Evolutionary conservation across 768 basidiomycete species (phyloP).

Genomic region (Pulveroboletus sp.): DNA sequence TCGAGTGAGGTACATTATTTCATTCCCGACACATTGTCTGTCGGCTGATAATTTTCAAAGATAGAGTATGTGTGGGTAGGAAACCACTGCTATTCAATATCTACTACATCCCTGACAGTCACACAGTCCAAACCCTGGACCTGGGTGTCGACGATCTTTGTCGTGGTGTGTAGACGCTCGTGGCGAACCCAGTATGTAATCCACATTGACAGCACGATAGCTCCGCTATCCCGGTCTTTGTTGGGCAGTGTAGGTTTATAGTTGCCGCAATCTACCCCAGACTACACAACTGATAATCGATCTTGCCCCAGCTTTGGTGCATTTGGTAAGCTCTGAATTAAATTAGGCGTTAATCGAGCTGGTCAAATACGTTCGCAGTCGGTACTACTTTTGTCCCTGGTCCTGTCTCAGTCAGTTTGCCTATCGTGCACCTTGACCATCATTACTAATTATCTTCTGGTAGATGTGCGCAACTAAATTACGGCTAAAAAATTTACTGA

Average conservation of each 20-base stretch:
- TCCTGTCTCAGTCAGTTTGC: neutral
- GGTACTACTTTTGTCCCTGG: neutral
- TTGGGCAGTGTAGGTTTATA: neutral
- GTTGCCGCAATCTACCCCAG: neutral
- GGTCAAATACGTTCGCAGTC: neutral
- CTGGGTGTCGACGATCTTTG: neutral
- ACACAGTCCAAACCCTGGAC: neutral
- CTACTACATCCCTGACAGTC: neutral
- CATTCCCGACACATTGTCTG: neutral
- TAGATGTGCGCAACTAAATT: neutral
- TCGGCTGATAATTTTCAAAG: neutral
- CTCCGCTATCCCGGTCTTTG: neutral
- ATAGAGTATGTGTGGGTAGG: neutral
- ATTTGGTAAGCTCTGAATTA: neutral
- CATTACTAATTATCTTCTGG: neutral
- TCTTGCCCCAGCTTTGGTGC: neutral
- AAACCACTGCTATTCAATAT: neutral
- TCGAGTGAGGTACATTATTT: neutral
- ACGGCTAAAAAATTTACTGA: neutral
- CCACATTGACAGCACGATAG: neutral
- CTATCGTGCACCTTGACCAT: neutral
- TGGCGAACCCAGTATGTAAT: neutral
- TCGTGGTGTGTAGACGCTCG: neutral
- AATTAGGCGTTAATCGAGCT: neutral
- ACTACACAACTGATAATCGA: neutral